A percentile compares a stretch with the other conserved stretches of the same genome.
phyloP scores from a whole-genome alignment of 2,329 filamentous ascomycete species.

The Aureobasidium subglaciale region DNA sequence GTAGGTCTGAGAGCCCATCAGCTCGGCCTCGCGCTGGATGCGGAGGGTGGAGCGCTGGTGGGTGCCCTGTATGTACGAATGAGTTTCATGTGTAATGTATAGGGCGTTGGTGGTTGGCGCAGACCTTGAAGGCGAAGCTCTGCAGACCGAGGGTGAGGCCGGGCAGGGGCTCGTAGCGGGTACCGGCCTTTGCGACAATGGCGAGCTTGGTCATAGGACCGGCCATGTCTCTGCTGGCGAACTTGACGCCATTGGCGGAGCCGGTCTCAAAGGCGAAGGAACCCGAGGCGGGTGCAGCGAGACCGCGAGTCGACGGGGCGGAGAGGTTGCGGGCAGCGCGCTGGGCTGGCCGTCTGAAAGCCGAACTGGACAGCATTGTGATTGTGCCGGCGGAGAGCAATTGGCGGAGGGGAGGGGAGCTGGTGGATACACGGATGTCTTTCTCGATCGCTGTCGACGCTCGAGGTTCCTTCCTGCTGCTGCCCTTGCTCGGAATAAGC shows the following conservation, averaged over 20 bases:
- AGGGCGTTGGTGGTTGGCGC: conserved; percentile 18
- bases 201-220: conserved; percentile 87
- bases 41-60: conserved; percentile 80
- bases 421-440: conserved; percentile 11
- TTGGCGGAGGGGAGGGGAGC: conserved; percentile 19
- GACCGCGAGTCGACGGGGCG: conserved; percentile 51
- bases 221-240: conserved; percentile 81
- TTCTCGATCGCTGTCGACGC: conserved; percentile 12
- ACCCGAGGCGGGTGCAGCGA: conserved; percentile 62
- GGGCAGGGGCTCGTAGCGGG: conserved; percentile 82
- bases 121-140: conserved; percentile 95
- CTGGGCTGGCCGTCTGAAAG: conserved; percentile 57
- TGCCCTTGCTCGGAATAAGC: conserved; percentile 3
- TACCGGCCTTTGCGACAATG: conserved; percentile 88
- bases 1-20: conserved; percentile 83
- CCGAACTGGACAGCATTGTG: conserved; percentile 60
- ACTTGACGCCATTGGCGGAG: conserved; percentile 82
- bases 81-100: conserved; percentile 7
- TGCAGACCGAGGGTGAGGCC: conserved; percentile 85
- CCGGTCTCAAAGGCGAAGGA: conserved; percentile 82
- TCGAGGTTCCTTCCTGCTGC: conserved; percentile 10
- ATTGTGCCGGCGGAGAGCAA: conserved; percentile 18
- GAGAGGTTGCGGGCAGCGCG: conserved; percentile 55
- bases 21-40: conserved; percentile 90
- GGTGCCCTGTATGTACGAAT: conserved; percentile 58